These are phyloP conservation scores for Syzygium aqueum DNA, from an alignment of 345 rosid genomes.

Conservation along the genomic window DNA sequence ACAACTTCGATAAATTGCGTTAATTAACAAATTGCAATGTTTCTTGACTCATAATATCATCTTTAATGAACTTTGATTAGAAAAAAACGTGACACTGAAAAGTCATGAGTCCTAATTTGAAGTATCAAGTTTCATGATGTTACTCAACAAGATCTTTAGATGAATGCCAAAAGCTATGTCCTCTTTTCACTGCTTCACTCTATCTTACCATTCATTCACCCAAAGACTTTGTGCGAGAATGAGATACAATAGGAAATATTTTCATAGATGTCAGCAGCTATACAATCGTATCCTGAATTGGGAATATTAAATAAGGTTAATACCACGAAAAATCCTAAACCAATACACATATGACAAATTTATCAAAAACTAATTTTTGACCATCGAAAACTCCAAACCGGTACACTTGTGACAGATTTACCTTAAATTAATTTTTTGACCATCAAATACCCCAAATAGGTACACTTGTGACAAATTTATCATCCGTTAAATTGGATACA, in stretches of 20 bases:
- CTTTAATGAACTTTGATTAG: background rate
- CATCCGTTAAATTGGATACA: too few relatives aligned
- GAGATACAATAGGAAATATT: background rate
- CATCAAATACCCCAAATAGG: too few relatives aligned
- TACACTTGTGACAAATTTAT: too few relatives aligned
- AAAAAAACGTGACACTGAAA: accelerated
- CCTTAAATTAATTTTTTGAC: too few relatives aligned
- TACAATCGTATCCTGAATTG: background rate
- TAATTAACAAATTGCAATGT: background rate
- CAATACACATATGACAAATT: too few relatives aligned
- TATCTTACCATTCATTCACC: background rate
- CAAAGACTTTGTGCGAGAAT: background rate
- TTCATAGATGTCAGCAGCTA: background rate
- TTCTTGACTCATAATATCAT: background rate
- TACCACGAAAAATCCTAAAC: too few relatives aligned
- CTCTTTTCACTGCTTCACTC: background rate
- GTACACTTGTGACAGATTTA: too few relatives aligned
- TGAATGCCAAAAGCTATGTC: background rate
- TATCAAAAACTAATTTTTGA: too few relatives aligned
- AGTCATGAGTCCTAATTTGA: background rate
- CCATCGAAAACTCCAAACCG: too few relatives aligned
- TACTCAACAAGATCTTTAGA: background rate
- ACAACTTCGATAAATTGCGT: background rate
- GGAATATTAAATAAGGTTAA: too few relatives aligned
- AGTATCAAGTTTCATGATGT: background rate